These are phyloP conservation scores for Rubia tinctorum DNA, from an alignment of 305 asterid species.

Conservation along the genomic window DNA sequence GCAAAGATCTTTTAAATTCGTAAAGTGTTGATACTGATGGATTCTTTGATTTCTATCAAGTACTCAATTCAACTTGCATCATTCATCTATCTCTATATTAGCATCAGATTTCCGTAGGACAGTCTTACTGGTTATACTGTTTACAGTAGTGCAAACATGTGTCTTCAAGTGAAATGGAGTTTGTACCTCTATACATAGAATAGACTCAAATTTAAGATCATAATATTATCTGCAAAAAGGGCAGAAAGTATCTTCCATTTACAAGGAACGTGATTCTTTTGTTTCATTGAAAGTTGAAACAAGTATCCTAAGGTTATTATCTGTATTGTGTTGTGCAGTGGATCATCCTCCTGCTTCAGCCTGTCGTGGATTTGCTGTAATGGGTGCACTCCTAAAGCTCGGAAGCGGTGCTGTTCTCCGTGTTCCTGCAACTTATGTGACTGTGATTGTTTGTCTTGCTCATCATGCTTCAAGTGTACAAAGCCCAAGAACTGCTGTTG, in stretches of 20 bases:
- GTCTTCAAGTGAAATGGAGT: too few species aligned
- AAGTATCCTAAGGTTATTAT: background rate
- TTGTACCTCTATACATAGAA: background rate
- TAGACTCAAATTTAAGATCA: background rate
- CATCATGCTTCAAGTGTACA: slow-evolving; percentile 30
- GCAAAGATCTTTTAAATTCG: too few species aligned
- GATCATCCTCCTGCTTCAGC: slow-evolving; percentile 15
- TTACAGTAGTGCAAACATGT: too few species aligned
- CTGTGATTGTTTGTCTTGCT: slow-evolving; percentile 34
- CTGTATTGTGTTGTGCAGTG: background rate
- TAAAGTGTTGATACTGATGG: background rate
- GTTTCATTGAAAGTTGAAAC: background rate
- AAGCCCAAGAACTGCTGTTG: slow-evolving; percentile 42
- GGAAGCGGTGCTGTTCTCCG: slow-evolving; percentile 33
- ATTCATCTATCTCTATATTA: background rate
- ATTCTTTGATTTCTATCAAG: background rate
- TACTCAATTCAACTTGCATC: background rate
- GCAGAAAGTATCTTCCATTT: too few species aligned
- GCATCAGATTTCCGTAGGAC: background rate
- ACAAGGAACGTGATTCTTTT: background rate
- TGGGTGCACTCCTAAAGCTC: slow-evolving; percentile 23
- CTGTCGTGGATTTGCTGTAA: slow-evolving; percentile 9
- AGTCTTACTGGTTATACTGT: background rate
- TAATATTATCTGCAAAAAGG: background rate
- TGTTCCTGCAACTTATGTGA: slow-evolving; percentile 33